phyloP scores from a whole-genome alignment of 177 flowering plant species.

The Vitis hybrid region DNA sequence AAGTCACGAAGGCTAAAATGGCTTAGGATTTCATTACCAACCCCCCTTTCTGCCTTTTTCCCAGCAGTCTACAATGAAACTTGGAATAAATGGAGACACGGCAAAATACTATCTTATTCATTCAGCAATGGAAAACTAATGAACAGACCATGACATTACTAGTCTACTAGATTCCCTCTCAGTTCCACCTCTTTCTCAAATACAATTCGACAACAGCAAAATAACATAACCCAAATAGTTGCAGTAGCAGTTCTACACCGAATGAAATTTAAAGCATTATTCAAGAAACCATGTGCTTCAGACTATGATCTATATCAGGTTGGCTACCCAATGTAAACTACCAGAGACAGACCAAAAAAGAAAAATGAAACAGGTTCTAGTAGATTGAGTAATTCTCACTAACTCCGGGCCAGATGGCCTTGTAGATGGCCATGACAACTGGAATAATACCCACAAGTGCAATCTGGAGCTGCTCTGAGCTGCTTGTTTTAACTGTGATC shows the following conservation, averaged over 20 bases:
- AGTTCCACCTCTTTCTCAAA: slow-evolving; percentile 23
- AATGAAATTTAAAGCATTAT: slow-evolving; percentile 16
- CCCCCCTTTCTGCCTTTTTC: no score
- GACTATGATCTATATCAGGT: slow-evolving; percentile 6
- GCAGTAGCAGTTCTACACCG: slow-evolving; percentile 6
- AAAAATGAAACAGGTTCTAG: slow-evolving; percentile 33
- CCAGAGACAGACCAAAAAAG: background rate
- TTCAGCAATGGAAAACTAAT: background rate
- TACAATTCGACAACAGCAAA: slow-evolving; percentile 23
- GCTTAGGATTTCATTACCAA: no score
- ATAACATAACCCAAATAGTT: slow-evolving; percentile 12
- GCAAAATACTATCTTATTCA: background rate
- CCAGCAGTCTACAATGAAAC: no score
- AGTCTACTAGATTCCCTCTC: slow-evolving; percentile 1
- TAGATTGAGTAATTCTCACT: slow-evolving; percentile 59
- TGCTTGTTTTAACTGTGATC: slow-evolving; percentile 70
- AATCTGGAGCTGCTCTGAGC: slow-evolving; percentile 84
- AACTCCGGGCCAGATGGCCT: slow-evolving; percentile 45
- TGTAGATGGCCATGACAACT: slow-evolving; percentile 51
- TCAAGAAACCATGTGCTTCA: slow-evolving; percentile 12
- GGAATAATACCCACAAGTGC: slow-evolving; percentile 78
- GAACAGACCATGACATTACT: background rate
- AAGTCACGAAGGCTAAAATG: no score
- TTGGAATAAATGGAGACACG: background rate
- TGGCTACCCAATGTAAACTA: background rate